phyloP scores from a whole-genome alignment of 768 basidiomycete genomes.

The Bullera alba region DNA sequence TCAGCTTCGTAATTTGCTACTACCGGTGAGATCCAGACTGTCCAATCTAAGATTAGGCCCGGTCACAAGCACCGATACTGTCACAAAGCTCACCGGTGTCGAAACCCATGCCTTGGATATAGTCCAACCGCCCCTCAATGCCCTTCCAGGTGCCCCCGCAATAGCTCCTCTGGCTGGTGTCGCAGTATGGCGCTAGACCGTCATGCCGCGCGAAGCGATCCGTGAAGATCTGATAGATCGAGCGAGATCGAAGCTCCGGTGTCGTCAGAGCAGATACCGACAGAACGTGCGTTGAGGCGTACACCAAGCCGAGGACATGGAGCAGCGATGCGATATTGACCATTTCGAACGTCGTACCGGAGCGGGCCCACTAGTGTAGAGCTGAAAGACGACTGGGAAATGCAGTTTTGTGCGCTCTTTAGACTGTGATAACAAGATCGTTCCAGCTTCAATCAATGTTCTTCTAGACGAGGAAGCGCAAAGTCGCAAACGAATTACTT shows the following conservation, averaged over 20 bases:
- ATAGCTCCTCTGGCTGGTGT: conserved; percentile 25
- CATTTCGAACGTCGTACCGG: no score
- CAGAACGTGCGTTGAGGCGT: no score
- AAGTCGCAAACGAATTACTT: no score
- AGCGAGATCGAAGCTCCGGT: conserved; percentile 24
- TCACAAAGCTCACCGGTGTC: conserved; percentile 34
- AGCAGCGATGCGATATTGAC: no score
- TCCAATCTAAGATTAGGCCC: neutral
- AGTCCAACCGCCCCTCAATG: conserved; percentile 38
- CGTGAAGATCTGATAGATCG: conserved; percentile 44
- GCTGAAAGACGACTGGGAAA: no score
- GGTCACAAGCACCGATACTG: neutral
- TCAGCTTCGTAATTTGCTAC: conserved; percentile 41
- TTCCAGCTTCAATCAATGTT: no score
- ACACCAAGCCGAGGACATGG: conserved; percentile 2
- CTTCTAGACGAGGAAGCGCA: no score
- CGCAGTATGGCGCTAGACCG: conserved; percentile 11
- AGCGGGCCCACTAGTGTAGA: no score
- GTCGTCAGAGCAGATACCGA: conserved; percentile 9
- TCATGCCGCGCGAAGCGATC: conserved; percentile 43
- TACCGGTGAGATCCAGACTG: conserved; percentile 47
- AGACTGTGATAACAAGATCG: no score
- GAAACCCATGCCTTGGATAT: conserved; percentile 48
- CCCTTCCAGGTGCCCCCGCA: conserved; percentile 46
- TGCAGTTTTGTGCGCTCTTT: no score